Base-by-base conservation (phyloP, 805 yeast genomes). In the Candida multigemmis region DNA sequence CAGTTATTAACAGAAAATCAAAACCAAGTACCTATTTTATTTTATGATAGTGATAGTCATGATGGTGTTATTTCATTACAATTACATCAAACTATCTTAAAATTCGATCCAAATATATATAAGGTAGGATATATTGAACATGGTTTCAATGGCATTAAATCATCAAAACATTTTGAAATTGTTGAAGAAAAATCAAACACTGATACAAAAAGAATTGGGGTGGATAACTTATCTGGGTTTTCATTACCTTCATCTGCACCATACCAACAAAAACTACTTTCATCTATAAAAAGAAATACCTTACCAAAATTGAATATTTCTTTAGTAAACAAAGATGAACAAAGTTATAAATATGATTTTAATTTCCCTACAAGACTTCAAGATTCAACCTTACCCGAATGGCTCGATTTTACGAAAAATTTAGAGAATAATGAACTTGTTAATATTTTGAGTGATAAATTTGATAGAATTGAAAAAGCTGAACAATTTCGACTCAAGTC, bases 221-320 rank as follows among this genome's bases (percentile, higher is more conserved):
- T n/a, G n/a, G n/a, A n/a, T n/a, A 26, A 27, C 20, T 40, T 64
- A 14, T 50, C 65, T 1, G 67, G 68, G 2, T 63, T 64, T 38
- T 48, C 58, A 7, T 41, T 64, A 15, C 71, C 71, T 4, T 47
- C 62, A 4, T 52, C 59, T 3, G 50, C 61, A 3, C 56, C 60
- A 16, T 44, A 54, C 13, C 46, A 49, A 24, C 52, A 46, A 24
- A 56, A 51, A 35, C 52, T 60, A 26, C 42, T 60, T 12, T 46
- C 53, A 23, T 46, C 59, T 1, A 50, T 61, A 30, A 57, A 56
- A 28, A 56, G 48, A 23, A 56, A 48, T 26, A 41, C 43, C 4
- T 33, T 48, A 8, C 55, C 56, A 3, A 40, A 38, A 16, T 30
- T 49, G 16, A 53, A 48, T 26, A 38, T 46, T 5, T 19, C 30